Conservation (phyloP, 1,284 basidiomycete genomes). For the Crepidotus sp. region DNA sequence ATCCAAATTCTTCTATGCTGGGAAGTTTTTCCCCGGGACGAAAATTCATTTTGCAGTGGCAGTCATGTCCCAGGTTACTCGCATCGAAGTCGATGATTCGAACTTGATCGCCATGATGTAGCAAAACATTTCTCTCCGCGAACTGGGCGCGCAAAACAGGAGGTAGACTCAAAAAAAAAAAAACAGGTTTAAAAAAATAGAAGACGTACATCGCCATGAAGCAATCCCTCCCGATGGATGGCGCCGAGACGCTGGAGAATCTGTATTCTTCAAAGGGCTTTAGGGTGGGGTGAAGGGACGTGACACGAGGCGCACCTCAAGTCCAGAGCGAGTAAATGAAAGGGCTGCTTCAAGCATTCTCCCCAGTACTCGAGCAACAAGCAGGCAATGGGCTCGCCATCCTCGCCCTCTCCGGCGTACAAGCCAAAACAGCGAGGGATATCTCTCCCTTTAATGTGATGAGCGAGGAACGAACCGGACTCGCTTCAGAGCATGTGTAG, state of each 20-base stretch:
- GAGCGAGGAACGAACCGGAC: background rate
- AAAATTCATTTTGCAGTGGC: constrained; percentile 24
- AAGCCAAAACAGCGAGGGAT: constrained; percentile 29
- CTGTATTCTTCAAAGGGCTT: constrained; percentile 10
- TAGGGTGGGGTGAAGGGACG: background rate
- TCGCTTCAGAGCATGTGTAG: background rate
- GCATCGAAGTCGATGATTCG: constrained; percentile 32
- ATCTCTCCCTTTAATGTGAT: constrained; percentile 19
- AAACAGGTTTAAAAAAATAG: background rate
- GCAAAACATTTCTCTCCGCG: constrained; percentile 31
- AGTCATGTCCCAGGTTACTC: constrained; percentile 22
- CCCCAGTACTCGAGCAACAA: constrained; percentile 30
- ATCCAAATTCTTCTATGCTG: constrained; percentile 24
- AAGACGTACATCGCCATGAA: constrained; percentile 25
- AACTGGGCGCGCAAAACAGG: constrained; percentile 21
- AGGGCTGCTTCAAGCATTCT: constrained; percentile 25
- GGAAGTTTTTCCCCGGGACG: constrained; percentile 20
- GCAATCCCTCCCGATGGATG: constrained; percentile 24
- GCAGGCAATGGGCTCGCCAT: constrained; percentile 28
- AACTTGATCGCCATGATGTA: constrained; percentile 26
- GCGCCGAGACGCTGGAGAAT: constrained; percentile 24
- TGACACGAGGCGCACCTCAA: constrained; percentile 23
- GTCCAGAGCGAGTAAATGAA: constrained; percentile 23
- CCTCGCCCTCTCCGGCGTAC: constrained; percentile 24
- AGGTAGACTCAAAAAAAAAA: constrained; percentile 20